Percentiles rank a stretch among this genome's conserved stretches.
Conservation (phyloP, 2,329 filamentous ascomycete genomes). For the Pseudogymnoascus sp. region DNA sequence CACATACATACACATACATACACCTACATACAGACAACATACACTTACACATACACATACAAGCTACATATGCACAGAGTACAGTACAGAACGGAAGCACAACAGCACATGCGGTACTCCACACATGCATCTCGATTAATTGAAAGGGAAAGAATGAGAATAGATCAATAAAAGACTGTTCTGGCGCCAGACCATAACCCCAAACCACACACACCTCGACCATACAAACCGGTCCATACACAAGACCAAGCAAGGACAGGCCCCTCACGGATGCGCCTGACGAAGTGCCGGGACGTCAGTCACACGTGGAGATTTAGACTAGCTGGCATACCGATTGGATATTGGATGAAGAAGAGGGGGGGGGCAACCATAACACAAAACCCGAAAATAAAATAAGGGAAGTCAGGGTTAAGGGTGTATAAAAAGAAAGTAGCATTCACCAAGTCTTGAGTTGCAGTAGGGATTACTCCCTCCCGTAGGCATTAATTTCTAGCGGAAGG, state of each 20-base stretch:
- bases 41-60: not conserved
- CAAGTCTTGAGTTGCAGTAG: slow-evolving; percentile 1
- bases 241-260: not conserved
- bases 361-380: not conserved
- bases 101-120: not conserved
- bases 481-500: not conserved
- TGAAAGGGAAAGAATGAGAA: not conserved
- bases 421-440: not conserved
- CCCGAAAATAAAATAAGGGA: not conserved
- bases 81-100: not conserved
- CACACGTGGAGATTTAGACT: not conserved
- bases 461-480: not conserved
- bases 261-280: not conserved
- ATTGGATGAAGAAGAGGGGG: not conserved
- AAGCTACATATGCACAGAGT: not conserved
- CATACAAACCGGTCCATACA: not conserved
- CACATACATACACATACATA: not conserved
- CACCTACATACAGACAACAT: not conserved
- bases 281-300: slow-evolving; percentile 3
- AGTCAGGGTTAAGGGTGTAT: not conserved
- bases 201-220: not conserved
- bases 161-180: not conserved
- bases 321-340: not conserved
- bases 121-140: not conserved
- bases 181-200: not conserved